These are phyloP conservation scores for Eucalyptus regnans DNA, from an alignment of 345 rosid genomes.

Conservation along the genomic window DNA sequence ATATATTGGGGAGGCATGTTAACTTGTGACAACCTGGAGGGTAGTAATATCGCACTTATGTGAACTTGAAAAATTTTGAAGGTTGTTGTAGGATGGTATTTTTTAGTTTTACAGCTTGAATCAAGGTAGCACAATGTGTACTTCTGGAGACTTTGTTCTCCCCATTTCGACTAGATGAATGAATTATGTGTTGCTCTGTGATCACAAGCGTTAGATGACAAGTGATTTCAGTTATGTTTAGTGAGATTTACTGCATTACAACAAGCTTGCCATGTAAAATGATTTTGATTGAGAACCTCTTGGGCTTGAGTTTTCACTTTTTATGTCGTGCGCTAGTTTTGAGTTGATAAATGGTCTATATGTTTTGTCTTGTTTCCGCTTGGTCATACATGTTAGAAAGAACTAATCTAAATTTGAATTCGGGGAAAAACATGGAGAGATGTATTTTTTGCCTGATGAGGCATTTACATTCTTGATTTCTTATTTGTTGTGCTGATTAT, in stretches of 20 bases:
- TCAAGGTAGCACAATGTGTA: neutral
- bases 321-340: neutral
- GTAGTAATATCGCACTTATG: neutral
- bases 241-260: neutral
- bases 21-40: neutral
- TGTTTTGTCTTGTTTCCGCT: neutral
- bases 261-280: neutral
- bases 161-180: neutral
- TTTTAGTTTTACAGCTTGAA: neutral
- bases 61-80: neutral
- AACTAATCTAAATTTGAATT: neutral
- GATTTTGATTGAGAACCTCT: neutral
- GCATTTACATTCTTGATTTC: no score
- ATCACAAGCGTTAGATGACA: fast-evolving
- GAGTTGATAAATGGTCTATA: neutral
- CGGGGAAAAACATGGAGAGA: fast-evolving
- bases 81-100: neutral
- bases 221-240: neutral
- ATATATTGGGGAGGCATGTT: neutral
- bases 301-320: neutral
- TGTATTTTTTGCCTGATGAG: no score
- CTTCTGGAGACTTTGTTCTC: neutral
- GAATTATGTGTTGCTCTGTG: neutral
- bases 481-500: no score
- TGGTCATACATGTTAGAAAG: neutral